A percentile compares a stretch with the other conserved stretches of the same genome.
Evolutionary conservation across 2,329 filamentous ascomycete species (phyloP).

Genomic region (Stagonosporopsis tanaceti): DNA sequence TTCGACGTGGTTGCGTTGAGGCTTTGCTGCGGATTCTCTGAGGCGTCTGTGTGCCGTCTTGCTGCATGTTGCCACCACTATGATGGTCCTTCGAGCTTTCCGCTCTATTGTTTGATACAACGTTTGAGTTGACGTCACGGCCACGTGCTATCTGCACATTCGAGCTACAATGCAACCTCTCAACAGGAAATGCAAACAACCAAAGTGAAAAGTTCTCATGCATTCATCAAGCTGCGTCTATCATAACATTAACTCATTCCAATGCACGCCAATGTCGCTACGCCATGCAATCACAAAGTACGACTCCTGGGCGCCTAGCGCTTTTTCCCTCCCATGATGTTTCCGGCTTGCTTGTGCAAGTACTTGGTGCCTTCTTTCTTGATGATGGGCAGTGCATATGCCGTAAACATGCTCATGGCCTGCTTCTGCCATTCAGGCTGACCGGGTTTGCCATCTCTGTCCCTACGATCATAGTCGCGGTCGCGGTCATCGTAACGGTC

Average conservation of each 20-base stretch:
- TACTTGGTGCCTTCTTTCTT: conserved; percentile 45
- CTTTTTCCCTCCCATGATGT: conserved; percentile 21
- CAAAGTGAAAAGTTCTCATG: not conserved
- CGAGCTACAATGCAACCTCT: too few relatives aligned
- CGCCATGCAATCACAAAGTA: conserved; percentile 14
- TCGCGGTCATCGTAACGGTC: conserved; percentile 29
- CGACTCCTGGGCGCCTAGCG: conserved; percentile 14
- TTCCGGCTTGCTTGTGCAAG: conserved; percentile 40
- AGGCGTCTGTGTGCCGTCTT: too few relatives aligned
- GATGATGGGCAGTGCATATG: conserved; percentile 45
- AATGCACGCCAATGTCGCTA: conserved; percentile 3
- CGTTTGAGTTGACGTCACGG: too few relatives aligned
- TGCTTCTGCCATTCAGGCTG: conserved; percentile 43
- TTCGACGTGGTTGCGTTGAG: too few relatives aligned
- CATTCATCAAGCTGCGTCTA: conserved; percentile 1
- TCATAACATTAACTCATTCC: not conserved
- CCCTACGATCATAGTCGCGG: conserved; percentile 27
- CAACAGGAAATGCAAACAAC: too few relatives aligned
- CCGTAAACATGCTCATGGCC: conserved; percentile 43
- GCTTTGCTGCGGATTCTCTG: too few relatives aligned
- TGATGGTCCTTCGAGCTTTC: too few relatives aligned
- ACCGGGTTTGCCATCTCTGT: conserved; percentile 22
- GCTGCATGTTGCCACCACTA: too few relatives aligned
- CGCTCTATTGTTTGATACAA: too few relatives aligned
- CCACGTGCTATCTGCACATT: too few relatives aligned